Evolutionary conservation across 257 asterid genomes (phyloP).

Genomic region (Fraxinus anomala): DNA sequence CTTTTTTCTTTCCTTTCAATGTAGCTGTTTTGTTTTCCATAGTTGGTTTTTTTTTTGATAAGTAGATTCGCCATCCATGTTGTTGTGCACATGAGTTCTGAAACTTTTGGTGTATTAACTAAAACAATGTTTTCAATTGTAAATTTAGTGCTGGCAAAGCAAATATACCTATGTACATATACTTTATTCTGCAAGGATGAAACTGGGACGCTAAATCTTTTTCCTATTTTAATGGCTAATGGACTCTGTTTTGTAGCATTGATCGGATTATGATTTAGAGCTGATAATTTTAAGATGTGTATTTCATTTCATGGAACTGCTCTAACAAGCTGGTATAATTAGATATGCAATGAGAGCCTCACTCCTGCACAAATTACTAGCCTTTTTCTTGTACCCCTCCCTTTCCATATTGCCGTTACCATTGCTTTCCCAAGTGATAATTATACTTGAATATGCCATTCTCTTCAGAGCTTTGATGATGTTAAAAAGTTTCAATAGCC

Average conservation of each 20-base stretch:
- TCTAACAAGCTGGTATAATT: no score
- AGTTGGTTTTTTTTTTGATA: background rate
- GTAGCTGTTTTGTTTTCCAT: no score
- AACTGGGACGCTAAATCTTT: background rate
- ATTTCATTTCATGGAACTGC: no score
- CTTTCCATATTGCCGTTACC: background rate
- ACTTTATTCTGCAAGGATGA: background rate
- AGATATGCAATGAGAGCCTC: background rate
- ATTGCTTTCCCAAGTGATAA: background rate
- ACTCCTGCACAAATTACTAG: background rate
- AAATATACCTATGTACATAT: background rate
- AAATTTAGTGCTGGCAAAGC: background rate
- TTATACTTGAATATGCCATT: background rate
- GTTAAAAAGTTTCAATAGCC: no score
- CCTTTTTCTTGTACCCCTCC: background rate
- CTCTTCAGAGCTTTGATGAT: background rate
- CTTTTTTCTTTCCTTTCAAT: background rate
- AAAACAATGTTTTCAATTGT: background rate
- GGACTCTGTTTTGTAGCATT: background rate
- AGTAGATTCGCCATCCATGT: background rate
- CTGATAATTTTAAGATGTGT: background rate
- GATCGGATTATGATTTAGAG: background rate
- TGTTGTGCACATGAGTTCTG: slow-evolving; percentile 1
- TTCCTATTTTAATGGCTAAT: background rate
- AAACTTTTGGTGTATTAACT: background rate